Base-by-base conservation (phyloP, 2,329 filamentous ascomycete species). In the Diaporthe australafricana region DNA sequence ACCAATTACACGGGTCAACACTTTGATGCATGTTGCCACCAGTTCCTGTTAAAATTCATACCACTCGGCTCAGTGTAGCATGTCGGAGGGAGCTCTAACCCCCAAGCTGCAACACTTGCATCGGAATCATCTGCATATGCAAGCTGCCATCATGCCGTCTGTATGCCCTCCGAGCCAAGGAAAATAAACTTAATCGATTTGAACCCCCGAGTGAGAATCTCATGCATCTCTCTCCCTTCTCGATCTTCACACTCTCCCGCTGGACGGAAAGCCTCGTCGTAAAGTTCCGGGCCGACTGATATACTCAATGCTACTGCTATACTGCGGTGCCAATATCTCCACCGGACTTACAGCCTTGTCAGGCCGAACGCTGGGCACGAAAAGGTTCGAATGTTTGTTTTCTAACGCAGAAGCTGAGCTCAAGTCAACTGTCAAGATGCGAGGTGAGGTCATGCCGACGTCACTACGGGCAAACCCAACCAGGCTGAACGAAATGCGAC, bases 371-470 rank as follows among this genome's bases (percentile, higher is more conserved):
- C 38, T 40, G 38, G 6, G 6, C 38, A 40, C 5, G 52, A 35
- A n/a, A 55, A 55, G 1, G 8, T 40, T 14, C 11, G 32, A 27
- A 35, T 11, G 30, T 53, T 53, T 5, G 20, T 7, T n/a, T 32
- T 14, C 11, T 7, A 35, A 35, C 0, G 3, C 3, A 4, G 27
- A 55, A 2, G 30, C 52, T 20, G 17, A 55, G 30, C 30, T 55
- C 30, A 22, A 3, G 20, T 32, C 12, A 20, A 20, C 27, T 35
- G 52, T 55, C 52, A 35, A 35, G 32, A 55, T 55, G 52, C 30
- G 27, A 45, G 14, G 45, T 65, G 60, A 65, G 60, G 45, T 65
- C 60, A 65, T 65, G 48, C 12, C 45, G 45, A 65, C 60, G 60
- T 65, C 60, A 65, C 60, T 0, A 65, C 12, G n/a, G n/a, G 11